Conservation (phyloP, 768 basidiomycete species). For the Mycena metata region DNA sequence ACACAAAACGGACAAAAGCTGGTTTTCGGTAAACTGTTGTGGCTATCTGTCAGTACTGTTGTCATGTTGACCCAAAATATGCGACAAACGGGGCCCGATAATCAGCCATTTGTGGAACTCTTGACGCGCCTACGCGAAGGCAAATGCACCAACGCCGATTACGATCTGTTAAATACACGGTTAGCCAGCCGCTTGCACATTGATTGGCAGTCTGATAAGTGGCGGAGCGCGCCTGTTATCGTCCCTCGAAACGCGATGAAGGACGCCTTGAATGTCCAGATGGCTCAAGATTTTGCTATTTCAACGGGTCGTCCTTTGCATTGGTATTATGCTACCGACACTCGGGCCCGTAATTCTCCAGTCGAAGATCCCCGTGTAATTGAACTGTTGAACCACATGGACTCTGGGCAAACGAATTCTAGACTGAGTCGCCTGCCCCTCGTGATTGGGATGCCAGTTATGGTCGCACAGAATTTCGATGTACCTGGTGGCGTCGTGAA, state of each 20-base stretch:
- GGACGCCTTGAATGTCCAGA: not conserved
- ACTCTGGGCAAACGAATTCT: constrained; percentile 32
- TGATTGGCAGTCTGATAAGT: constrained; percentile 1
- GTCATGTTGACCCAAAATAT: constrained; percentile 25
- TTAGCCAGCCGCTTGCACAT: not conserved
- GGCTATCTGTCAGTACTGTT: constrained; percentile 24
- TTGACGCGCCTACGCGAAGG: constrained; percentile 13
- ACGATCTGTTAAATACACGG: constrained; percentile 26
- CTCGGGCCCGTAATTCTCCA: not conserved
- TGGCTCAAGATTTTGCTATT: not conserved
- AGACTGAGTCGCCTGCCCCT: constrained; percentile 41
- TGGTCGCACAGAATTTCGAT: not conserved
- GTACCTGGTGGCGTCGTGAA: not conserved
- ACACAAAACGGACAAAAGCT: not conserved
- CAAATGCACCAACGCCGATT: constrained; percentile 38
- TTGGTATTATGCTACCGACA: constrained; percentile 39
- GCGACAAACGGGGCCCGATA: constrained; percentile 25
- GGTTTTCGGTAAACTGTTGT: constrained; percentile 26
- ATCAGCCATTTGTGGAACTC: constrained; percentile 1
- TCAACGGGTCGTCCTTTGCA: not conserved
- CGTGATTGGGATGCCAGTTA: constrained; percentile 47
- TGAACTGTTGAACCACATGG: not conserved
- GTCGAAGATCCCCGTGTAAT: not conserved
- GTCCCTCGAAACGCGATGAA: constrained; percentile 38
- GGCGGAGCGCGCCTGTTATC: constrained; percentile 40